Evolutionary conservation across 805 yeast genomes (phyloP).

Genomic region (Candida methanosorbosa): DNA sequence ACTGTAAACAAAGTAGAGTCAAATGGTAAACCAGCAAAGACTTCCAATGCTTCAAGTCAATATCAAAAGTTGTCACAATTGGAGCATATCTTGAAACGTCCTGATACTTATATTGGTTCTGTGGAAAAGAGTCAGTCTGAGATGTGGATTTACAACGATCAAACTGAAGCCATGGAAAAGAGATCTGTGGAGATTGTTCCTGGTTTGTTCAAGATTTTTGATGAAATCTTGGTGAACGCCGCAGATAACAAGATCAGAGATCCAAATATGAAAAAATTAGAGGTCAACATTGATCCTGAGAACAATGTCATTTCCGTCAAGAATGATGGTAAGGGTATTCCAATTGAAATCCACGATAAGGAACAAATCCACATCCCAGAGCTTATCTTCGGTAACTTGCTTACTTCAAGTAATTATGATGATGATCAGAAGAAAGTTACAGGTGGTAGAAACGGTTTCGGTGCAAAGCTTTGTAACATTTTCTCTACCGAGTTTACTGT

Average conservation of each 20-base stretch:
- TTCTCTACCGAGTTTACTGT: constrained; percentile 81
- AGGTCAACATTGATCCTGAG: constrained; percentile 74
- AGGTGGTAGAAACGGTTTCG: constrained; percentile 98
- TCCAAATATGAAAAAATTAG: constrained; percentile 77
- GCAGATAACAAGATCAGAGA: constrained; percentile 98
- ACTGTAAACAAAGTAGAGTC: constrained; percentile 1
- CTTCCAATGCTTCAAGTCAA: constrained; percentile 47
- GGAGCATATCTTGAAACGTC: constrained; percentile 94
- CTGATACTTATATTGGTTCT: constrained; percentile 96
- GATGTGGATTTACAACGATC: constrained; percentile 81
- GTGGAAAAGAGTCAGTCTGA: constrained; percentile 71
- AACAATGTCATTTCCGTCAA: constrained; percentile 66
- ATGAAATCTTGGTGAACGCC: constrained; percentile 94
- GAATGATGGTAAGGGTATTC: constrained; percentile 95
- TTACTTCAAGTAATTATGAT: constrained; percentile 93
- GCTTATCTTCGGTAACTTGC: constrained; percentile 87
- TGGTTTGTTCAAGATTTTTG: constrained; percentile 92
- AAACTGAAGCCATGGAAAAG: constrained; percentile 48
- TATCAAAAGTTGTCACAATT: constrained; percentile 92
- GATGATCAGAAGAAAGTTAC: constrained; percentile 93
- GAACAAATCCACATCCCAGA: constrained; percentile 94
- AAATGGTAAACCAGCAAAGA: constrained; percentile 4
- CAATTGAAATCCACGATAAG: constrained; percentile 85
- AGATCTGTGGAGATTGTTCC: constrained; percentile 77
- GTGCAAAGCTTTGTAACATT: constrained; percentile 95